These are phyloP conservation scores for Podospora anserina DNA, from an alignment of 495 filamentous ascomycete genomes.

Conservation along the genomic window DNA sequence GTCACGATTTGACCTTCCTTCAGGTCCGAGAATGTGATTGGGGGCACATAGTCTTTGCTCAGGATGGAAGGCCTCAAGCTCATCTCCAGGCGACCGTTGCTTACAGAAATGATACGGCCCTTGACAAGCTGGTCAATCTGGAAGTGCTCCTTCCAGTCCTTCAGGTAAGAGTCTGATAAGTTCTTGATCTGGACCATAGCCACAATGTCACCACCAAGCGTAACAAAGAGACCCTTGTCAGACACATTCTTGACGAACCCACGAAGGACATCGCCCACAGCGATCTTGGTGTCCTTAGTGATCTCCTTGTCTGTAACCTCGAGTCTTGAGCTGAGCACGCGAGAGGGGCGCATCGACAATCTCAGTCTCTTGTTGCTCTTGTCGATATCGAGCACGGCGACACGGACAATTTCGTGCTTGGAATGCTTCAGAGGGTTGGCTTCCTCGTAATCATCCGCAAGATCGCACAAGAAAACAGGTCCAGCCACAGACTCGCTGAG, in stretches of 20 bases:
- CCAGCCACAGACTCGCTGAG: slow-evolving; percentile 73
- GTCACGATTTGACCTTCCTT: slow-evolving; percentile 75
- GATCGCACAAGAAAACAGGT: slow-evolving; percentile 69
- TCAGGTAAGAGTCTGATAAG: slow-evolving; percentile 84
- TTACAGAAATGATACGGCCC: slow-evolving; percentile 71
- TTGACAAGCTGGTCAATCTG: slow-evolving; percentile 83
- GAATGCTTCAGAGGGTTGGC: slow-evolving; percentile 57
- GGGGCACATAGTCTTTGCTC: slow-evolving; percentile 72
- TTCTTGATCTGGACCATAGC: slow-evolving; percentile 81
- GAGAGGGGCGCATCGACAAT: slow-evolving; percentile 81
- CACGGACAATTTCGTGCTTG: slow-evolving; percentile 81
- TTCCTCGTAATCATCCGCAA: slow-evolving; percentile 81
- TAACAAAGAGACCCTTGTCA: slow-evolving; percentile 81
- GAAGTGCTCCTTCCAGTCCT: slow-evolving; percentile 92
- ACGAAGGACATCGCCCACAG: slow-evolving; percentile 74
- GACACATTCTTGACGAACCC: slow-evolving; percentile 86
- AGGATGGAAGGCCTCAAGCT: slow-evolving; percentile 80
- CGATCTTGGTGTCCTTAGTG: slow-evolving; percentile 61
- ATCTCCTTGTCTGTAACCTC: slow-evolving; percentile 81
- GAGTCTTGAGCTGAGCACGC: slow-evolving; percentile 79
- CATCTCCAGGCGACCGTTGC: slow-evolving; percentile 75
- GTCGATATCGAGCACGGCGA: slow-evolving; percentile 78
- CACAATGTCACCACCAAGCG: slow-evolving; percentile 72
- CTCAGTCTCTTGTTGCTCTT: slow-evolving; percentile 74
- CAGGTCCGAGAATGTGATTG: slow-evolving; percentile 65